These are phyloP conservation scores for Phyllosticta paracitricarpa DNA, from an alignment of 2,329 filamentous ascomycete species.

Conservation along the genomic window DNA sequence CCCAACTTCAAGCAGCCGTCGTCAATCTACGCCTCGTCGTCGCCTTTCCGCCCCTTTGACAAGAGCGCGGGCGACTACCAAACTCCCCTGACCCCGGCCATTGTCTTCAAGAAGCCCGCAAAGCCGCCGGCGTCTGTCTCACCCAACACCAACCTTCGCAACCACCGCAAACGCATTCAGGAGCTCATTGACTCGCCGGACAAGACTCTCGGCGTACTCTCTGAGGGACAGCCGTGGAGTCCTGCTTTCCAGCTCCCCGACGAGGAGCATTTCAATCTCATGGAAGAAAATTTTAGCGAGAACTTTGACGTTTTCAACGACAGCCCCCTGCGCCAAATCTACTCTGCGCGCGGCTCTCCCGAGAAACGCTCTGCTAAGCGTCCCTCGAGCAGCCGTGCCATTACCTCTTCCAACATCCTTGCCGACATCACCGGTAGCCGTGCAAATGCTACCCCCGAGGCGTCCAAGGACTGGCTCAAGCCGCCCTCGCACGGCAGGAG, in stretches of 20 bases:
- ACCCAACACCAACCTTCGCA: constrained; percentile 81
- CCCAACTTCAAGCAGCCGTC: constrained; percentile 41
- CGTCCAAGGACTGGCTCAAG: constrained; percentile 38
- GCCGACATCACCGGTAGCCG: constrained; percentile 49
- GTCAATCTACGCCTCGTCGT: constrained; percentile 22
- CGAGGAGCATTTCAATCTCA: constrained; percentile 45
- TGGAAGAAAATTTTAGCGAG: constrained; percentile 36
- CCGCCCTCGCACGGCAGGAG: constrained; percentile 22
- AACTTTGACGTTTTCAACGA: constrained; percentile 55
- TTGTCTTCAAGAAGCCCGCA: constrained; percentile 64
- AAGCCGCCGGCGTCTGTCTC: constrained; percentile 69
- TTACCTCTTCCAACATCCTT: constrained; percentile 51
- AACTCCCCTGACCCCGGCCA: constrained; percentile 70
- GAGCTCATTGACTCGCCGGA: constrained; percentile 73
- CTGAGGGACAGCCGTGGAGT: constrained; percentile 39
- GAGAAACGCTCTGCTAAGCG: constrained; percentile 54
- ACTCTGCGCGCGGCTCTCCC: constrained; percentile 50
- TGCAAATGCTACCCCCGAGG: constrained; percentile 39
- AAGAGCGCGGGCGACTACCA: constrained; percentile 24
- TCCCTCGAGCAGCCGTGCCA: constrained; percentile 52
- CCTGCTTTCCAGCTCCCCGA: constrained; percentile 55
- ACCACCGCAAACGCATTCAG: constrained; percentile 75
- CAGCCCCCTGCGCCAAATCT: constrained; percentile 29
- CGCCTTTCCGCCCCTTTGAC: constrained; percentile 29
- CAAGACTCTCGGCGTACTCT: constrained; percentile 39